Percentiles rank a stretch among this genome's conserved stretches.
Evolutionary conservation across 345 rosid genomes (phyloP).

Genomic region (Salix dunnii): DNA sequence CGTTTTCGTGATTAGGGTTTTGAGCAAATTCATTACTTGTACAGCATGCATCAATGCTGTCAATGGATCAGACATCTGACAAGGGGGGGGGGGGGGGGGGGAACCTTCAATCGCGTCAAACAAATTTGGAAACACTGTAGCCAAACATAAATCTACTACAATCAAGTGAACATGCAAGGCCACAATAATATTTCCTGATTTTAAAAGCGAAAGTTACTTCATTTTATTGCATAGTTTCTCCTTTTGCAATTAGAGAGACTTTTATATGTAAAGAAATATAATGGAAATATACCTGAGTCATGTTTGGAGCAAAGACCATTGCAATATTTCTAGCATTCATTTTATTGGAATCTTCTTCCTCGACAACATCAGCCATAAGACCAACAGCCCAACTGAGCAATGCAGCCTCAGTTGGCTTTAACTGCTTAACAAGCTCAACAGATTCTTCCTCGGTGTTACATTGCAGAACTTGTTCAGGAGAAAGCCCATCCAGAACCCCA

Average conservation of each 20-base stretch:
- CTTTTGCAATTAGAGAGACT: background rate
- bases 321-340: conserved; percentile 97
- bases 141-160: conserved; percentile 1
- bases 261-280: background rate
- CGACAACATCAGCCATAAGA: conserved; percentile 95
- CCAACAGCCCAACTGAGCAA: conserved; percentile 84
- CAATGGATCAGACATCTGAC: conserved; percentile 88
- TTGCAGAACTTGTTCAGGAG: conserved; percentile 84
- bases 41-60: conserved; percentile 96
- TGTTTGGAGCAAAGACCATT: conserved; percentile 91
- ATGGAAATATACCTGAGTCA: conserved; percentile 71
- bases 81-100: conserved; percentile 9
- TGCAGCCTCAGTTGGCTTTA: conserved; percentile 86
- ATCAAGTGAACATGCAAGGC: background rate
- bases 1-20: conserved; percentile 63
- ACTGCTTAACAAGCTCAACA: conserved; percentile 62
- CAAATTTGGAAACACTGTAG: background rate
- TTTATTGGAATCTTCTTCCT: conserved; percentile 83
- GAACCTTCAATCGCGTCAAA: background rate
- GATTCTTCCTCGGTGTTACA: conserved; percentile 81
- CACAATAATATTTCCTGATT: background rate
- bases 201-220: background rate
- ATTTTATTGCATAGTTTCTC: background rate
- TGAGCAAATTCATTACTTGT: conserved; percentile 95
- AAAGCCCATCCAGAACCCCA: conserved; percentile 93